phyloP scores from a whole-genome alignment of 176 grass and related monocot genomes.

The Musa acuminata region DNA sequence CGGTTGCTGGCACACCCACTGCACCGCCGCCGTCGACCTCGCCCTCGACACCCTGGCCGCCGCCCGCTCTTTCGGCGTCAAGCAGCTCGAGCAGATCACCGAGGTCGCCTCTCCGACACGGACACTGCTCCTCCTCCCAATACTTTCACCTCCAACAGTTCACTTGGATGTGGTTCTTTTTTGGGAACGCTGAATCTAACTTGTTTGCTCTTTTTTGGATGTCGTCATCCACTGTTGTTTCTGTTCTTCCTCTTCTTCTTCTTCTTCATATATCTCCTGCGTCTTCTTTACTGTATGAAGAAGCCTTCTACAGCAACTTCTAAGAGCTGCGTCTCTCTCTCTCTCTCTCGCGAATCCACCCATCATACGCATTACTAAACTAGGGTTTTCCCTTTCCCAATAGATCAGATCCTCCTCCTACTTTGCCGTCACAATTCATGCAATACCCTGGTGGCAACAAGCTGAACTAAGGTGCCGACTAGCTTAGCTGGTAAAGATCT shows the following conservation, averaged over 20 bases:
- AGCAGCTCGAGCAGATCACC: slow-evolving; percentile 84
- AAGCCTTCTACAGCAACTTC: neutral
- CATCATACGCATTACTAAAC: slow-evolving; percentile 6
- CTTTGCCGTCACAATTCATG: too few relatives aligned
- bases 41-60: slow-evolving; percentile 80
- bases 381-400: slow-evolving; percentile 11
- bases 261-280: too few relatives aligned
- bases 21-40: slow-evolving; percentile 95
- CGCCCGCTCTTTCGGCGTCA: slow-evolving; percentile 80
- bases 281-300: too few relatives aligned
- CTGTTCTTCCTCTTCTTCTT: neutral
- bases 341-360: slow-evolving; percentile 1
- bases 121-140: neutral
- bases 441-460: too few relatives aligned
- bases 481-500: too few relatives aligned
- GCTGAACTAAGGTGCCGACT: too few relatives aligned
- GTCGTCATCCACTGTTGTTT: neutral
- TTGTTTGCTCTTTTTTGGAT: slow-evolving; percentile 1
- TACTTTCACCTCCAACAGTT: neutral
- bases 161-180: neutral
- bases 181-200: neutral
- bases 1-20: slow-evolving; percentile 95
- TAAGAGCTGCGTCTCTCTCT: neutral
- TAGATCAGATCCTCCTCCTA: neutral
- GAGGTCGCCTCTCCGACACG: slow-evolving; percentile 32